Conservation (phyloP, 2,329 filamentous ascomycete species). For the Aspergillus proliferans region DNA sequence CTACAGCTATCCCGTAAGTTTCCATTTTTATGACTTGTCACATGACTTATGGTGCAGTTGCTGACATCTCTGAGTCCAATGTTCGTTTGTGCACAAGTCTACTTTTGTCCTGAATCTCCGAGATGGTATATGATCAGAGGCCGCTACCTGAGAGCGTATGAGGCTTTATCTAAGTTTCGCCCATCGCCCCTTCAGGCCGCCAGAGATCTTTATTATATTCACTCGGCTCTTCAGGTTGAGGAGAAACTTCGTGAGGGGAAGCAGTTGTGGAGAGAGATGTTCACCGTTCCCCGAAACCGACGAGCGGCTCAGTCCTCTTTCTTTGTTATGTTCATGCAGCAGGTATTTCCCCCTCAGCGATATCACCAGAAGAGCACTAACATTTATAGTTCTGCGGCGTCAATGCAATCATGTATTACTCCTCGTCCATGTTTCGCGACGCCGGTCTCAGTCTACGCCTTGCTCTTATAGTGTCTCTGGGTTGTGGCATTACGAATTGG, state of each 20-base stretch:
- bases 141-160: constrained; percentile 42
- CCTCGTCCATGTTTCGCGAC: constrained; percentile 55
- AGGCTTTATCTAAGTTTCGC: constrained; percentile 44
- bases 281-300: constrained; percentile 57
- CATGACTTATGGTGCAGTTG: not conserved
- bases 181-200: constrained; percentile 49
- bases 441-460: constrained; percentile 47
- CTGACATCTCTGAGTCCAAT: constrained; percentile 23
- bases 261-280: constrained; percentile 52
- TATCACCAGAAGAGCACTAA: not conserved
- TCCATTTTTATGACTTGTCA: constrained; percentile 27
- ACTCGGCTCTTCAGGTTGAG: constrained; percentile 57
- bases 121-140: constrained; percentile 48
- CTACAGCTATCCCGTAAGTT: constrained; percentile 51
- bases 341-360: constrained; percentile 28
- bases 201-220: constrained; percentile 52
- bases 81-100: constrained; percentile 55
- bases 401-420: constrained; percentile 58
- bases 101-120: constrained; percentile 55
- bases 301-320: constrained; percentile 52
- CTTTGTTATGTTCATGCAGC: constrained; percentile 63
- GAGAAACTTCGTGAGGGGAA: constrained; percentile 45
- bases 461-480: constrained; percentile 56
- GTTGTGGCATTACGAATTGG: constrained; percentile 61
- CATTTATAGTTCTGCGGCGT: constrained; percentile 40